Evolutionary conservation across 371 early-diverging fungal species (phyloP), one percentile per base, ranked within the genome.

Genomic region (Fennellomyces sp.): DNA sequence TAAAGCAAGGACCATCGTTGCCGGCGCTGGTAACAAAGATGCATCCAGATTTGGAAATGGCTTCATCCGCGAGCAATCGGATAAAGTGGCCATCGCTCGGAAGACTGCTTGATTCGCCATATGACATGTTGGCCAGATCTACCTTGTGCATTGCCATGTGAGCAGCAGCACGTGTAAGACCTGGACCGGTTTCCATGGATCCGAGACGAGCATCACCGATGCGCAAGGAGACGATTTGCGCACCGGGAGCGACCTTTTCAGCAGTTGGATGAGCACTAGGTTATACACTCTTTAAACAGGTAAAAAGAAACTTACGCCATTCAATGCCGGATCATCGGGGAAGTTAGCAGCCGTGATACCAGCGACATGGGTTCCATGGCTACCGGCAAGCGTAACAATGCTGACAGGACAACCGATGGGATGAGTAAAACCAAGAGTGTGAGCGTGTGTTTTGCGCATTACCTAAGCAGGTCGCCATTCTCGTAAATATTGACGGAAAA

Each of bases 111-210:
- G 91, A 86, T 82, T 97, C 97, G 58, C 97, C 97, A 67, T 90
- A 97, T 27, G 93, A 92, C 87, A 98, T 94, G 76, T 98, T 98
- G 52, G 95, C 97, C n/a, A 97, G 78, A 62, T 97, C 96, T 11
- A 85, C 82, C 65, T 90, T 88, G 66, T 91, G 76, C 61, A 85
- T 89, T 27, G 84, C 86, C 50, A 87, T 81, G 64, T 93, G 93
- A 28, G 81, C 82, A 26, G 88, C 89, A 1, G 97, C 95, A 58
- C 98, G 88, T 7, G 91, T 88, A 30, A 98, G 79, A 1, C 89
- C 94, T 13, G 87, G 80, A 8, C 92, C 91, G 5, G 97, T 96
- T 64, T 98, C 98, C 89, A 94, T 90, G 29, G 88, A 83, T 0
- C 70, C 87, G 13, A 96, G 77, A 29, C 96, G 90, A 26, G 85